These are phyloP conservation scores for Amauroascus verrucosus DNA, from an alignment of 2,329 filamentous ascomycete species.

Conservation along the genomic window DNA sequence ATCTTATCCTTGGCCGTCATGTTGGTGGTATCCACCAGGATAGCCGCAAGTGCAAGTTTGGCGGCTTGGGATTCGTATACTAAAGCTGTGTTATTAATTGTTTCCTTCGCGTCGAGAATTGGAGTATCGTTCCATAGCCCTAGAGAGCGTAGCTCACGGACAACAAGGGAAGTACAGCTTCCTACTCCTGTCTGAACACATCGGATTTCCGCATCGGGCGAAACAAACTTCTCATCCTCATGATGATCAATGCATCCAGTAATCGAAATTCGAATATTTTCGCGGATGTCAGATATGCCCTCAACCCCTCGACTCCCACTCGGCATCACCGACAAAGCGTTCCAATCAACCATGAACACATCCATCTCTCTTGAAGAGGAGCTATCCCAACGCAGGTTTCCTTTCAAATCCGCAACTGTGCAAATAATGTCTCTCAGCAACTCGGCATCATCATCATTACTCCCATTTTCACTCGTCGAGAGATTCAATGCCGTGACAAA, in stretches of 20 bases:
- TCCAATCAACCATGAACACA: conserved; percentile 38
- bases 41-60: conserved; percentile 33
- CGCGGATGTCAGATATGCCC: conserved; percentile 31
- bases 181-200: conserved; percentile 46
- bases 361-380: conserved; percentile 15
- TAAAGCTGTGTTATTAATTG: conserved; percentile 10
- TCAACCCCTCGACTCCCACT: conserved; percentile 38
- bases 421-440: conserved; percentile 29
- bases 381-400: conserved; percentile 6
- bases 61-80: conserved; percentile 29
- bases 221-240: conserved; percentile 47
- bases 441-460: conserved; percentile 18
- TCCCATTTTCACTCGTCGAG: conserved; percentile 26
- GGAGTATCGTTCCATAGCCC: conserved; percentile 33
- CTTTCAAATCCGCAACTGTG: conserved; percentile 33
- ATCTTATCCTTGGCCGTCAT: conserved; percentile 37
- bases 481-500: conserved; percentile 47
- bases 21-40: conserved; percentile 39
- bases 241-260: conserved; percentile 53
- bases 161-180: conserved; percentile 50
- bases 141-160: conserved; percentile 41
- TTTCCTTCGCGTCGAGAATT: conserved; percentile 6
- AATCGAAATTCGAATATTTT: conserved; percentile 29
- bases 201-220: conserved; percentile 35
- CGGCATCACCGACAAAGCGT: conserved; percentile 27